Base-by-base conservation (phyloP, 805 yeast species). In the Barnettozyma vustinii region DNA sequence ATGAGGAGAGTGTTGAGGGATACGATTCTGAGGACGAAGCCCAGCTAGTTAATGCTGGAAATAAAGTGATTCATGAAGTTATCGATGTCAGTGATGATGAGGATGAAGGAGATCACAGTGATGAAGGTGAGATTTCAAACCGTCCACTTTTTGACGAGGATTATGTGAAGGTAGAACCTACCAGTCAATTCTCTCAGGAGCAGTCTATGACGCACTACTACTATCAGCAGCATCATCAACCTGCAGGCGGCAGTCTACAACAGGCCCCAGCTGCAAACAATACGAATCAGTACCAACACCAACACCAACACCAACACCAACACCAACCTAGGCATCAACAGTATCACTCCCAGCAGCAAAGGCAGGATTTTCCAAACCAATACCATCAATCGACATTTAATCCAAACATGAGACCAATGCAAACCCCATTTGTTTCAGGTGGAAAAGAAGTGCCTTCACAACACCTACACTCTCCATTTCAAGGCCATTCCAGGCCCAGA, bases 311-410 rank as follows among this genome's bases (percentile, higher is more conserved):
- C 2, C 40, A 5, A 37, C 26, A 8, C 8, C 15, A 4, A 18
- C 39, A 36, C 13, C 39, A 18, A 9, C 39, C 20, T 36, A 36
- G 5, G 5, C 54, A 45, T 39, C 48, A 40, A 10, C 54, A 42
- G 19, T 51, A 41, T 25, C 53, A 48, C 19, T 55, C 45, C 45
- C 41, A 46, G 19, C 48, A 37, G 36, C 45, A 42, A 37, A 25
- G 5, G 6, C 39, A 36, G 18, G 4, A 20, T 7, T 19, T 19
- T 20, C 12, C 21, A 19, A 12, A 19, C 21, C 25, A 20, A 13
- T 25, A 16, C 15, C 23, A 18, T 9, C 37, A 33, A 19, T 12
- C 12, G 15, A 36, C 3, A 3, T n/a, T 4, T 9, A 36, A 36
- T 21, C 10, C 16, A 13, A 30, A 15, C 33, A 13, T 30, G 33